Evolutionary conservation across 1,284 basidiomycete species (phyloP).

Genomic region (Malassezia psittaci): DNA sequence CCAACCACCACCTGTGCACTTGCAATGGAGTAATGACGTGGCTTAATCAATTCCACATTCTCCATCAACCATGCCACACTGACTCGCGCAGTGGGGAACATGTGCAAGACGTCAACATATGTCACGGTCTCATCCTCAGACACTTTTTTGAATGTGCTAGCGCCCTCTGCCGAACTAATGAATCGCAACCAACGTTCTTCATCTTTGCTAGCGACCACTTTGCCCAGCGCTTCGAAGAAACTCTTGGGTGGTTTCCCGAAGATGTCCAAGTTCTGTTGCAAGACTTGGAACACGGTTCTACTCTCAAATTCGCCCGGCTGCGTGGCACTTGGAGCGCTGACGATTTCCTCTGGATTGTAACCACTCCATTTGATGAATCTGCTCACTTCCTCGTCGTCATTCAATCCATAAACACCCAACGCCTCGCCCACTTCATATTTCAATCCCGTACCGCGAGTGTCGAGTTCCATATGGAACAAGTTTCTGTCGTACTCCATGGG

Average conservation of each 20-base stretch:
- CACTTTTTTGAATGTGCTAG: conserved; percentile 85
- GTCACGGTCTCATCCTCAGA: conserved; percentile 88
- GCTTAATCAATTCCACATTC: conserved; percentile 68
- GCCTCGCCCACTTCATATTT: conserved; percentile 95
- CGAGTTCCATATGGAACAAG: conserved; percentile 96
- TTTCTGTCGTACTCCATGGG: conserved; percentile 93
- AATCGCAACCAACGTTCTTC: conserved; percentile 79
- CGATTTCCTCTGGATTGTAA: conserved; percentile 66
- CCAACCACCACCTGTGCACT: conserved; percentile 89
- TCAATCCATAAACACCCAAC: conserved; percentile 94
- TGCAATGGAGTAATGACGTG: conserved; percentile 95
- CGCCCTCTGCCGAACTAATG: conserved; percentile 84
- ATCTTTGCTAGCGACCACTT: conserved; percentile 61
- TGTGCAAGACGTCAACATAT: conserved; percentile 75
- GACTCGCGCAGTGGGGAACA: conserved; percentile 70
- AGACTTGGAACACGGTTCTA: conserved; percentile 83
- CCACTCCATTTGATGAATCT: conserved; percentile 90
- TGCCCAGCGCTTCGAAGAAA: conserved; percentile 80
- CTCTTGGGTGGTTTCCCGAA: conserved; percentile 92
- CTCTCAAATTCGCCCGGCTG: conserved; percentile 53
- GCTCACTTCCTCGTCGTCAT: conserved; percentile 75
- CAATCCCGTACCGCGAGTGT: conserved; percentile 79
- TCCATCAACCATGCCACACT: conserved; percentile 67
- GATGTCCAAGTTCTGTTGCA: conserved; percentile 92
- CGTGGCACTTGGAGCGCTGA: conserved; percentile 63